These are phyloP conservation scores for Coleophoma cylindrospora DNA, from an alignment of 2,329 filamentous ascomycete genomes.

Conservation along the genomic window DNA sequence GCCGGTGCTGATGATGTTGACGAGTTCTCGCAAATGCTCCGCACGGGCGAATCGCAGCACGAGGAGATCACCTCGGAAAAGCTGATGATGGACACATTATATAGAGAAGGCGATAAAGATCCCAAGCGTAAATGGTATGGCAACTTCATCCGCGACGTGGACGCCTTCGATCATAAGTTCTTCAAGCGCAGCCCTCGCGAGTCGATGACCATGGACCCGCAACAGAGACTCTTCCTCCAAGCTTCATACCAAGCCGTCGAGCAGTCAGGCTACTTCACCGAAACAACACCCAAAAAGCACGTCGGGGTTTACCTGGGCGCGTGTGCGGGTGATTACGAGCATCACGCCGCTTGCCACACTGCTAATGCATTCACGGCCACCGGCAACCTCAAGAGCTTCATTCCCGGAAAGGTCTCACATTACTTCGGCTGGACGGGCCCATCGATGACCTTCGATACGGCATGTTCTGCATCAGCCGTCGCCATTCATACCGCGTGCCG, in stretches of 20 bases:
- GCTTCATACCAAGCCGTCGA: constrained; percentile 18
- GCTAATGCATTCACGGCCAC: constrained; percentile 5
- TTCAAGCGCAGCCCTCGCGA: constrained; percentile 18
- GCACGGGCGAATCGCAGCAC: constrained; percentile 69
- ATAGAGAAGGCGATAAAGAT: constrained; percentile 37
- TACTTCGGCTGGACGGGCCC: constrained; percentile 33
- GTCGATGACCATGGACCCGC: constrained; percentile 21
- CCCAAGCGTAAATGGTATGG: constrained; percentile 65
- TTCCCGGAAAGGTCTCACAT: constrained; percentile 19
- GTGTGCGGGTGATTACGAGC: not conserved
- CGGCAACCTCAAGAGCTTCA: constrained; percentile 8
- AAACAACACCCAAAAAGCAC: not conserved
- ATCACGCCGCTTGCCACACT: not conserved
- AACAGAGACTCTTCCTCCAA: constrained; percentile 17
- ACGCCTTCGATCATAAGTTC: constrained; percentile 9
- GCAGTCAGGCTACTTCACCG: constrained; percentile 9
- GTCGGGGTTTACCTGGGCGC: constrained; percentile 3
- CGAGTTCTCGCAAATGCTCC: constrained; percentile 68
- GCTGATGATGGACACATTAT: constrained; percentile 64
- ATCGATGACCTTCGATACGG: constrained; percentile 25
- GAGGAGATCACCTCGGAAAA: constrained; percentile 48
- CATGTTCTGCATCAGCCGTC: constrained; percentile 28
- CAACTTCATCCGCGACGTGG: constrained; percentile 56
- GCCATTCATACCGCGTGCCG: constrained; percentile 32
- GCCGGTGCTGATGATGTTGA: constrained; percentile 36